These are phyloP conservation scores for Exophiala spinifera DNA, from an alignment of 2,329 filamentous ascomycete genomes.

Conservation along the genomic window DNA sequence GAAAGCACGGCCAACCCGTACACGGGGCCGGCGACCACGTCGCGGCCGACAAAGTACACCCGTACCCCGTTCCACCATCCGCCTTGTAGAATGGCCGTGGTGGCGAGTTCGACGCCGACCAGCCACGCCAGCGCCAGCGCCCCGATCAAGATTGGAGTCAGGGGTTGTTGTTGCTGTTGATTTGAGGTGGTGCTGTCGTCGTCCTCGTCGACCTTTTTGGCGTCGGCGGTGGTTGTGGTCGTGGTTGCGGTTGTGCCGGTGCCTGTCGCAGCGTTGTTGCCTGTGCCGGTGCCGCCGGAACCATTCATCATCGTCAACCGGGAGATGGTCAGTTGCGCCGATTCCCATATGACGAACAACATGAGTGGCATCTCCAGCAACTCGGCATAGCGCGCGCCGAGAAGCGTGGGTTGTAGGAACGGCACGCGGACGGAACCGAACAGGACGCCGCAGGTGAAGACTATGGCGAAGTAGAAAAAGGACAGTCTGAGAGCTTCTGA, in stretches of 20 bases:
- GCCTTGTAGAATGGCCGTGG: background rate
- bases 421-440: conserved; percentile 7
- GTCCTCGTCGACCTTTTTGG: too few species aligned
- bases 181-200: too few species aligned
- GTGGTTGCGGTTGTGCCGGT: too few species aligned
- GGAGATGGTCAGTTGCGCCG: conserved; percentile 10
- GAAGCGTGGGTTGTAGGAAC: conserved; percentile 8
- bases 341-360: conserved; percentile 15
- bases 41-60: conserved; percentile 1
- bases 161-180: background rate
- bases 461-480: conserved; percentile 12
- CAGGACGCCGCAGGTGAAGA: conserved; percentile 6
- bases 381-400: conserved; percentile 13
- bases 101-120: conserved; percentile 7
- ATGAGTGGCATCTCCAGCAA: conserved; percentile 16
- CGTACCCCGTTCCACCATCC: conserved; percentile 6
- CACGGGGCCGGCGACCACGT: conserved; percentile 3
- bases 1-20: conserved; percentile 7
- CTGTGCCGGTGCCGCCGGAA: too few species aligned
- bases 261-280: too few species aligned
- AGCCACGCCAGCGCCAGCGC: conserved; percentile 10
- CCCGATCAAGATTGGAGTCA: conserved; percentile 9
- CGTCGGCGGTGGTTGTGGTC: too few species aligned
- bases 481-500: conserved; percentile 10
- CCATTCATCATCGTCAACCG: background rate